A percentile compares a stretch with the other conserved stretches of the same genome.
phyloP scores from a whole-genome alignment of 2,329 filamentous ascomycete genomes.

The Diaporthe velutina region DNA sequence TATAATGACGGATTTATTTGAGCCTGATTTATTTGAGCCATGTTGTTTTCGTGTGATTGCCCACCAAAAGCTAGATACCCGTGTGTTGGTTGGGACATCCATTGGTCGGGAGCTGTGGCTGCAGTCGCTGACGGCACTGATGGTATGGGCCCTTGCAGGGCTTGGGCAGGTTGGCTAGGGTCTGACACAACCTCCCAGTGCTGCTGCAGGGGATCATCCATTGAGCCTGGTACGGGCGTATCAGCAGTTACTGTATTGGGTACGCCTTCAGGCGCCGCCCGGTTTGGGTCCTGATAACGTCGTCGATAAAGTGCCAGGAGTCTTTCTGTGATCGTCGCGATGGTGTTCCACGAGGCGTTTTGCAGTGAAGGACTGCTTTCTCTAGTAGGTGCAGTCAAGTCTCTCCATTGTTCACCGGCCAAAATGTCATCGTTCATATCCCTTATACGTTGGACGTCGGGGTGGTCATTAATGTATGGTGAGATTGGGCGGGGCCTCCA shows the following conservation, averaged over 20 bases:
- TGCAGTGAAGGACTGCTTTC: background rate
- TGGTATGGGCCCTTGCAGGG: background rate
- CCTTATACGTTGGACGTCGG: background rate
- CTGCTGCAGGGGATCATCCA: background rate
- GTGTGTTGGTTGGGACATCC: background rate
- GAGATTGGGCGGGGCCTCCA: background rate
- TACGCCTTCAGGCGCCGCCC: background rate
- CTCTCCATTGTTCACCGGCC: background rate
- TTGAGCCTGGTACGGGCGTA: background rate
- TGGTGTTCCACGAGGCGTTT: background rate
- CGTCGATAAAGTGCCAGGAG: background rate
- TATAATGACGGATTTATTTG: background rate
- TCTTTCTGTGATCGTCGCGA: background rate
- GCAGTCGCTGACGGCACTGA: background rate
- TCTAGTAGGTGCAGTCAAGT: background rate
- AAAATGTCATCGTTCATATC: background rate
- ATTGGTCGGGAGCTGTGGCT: too few species aligned
- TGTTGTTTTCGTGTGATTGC: too few species aligned
- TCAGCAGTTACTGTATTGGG: too few species aligned
- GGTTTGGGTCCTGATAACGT: background rate
- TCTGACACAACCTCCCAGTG: background rate
- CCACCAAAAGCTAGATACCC: background rate
- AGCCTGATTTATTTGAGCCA: background rate
- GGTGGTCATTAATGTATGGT: background rate
- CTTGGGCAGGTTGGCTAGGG: background rate